phyloP scores from a whole-genome alignment of 129 eudicot genomes.

The Saussurea involucrata region DNA sequence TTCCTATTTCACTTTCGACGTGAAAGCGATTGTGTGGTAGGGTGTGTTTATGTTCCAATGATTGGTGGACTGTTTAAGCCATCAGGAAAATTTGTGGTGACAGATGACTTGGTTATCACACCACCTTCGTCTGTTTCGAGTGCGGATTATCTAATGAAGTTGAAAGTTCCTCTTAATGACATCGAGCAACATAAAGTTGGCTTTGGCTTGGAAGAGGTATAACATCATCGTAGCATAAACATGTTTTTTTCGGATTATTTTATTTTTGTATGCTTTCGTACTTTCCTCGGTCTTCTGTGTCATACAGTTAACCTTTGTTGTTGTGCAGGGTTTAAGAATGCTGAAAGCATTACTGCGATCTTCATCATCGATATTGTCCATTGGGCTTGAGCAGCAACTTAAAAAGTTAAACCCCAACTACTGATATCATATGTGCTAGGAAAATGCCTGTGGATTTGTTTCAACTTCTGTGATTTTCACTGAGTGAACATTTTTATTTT shows the following conservation, averaged over 20 bases:
- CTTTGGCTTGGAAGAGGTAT: slow-evolving; percentile 1
- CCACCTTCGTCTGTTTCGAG: background rate
- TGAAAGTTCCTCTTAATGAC: background rate
- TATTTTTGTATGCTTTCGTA: too few relatives aligned
- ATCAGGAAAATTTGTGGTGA: slow-evolving; percentile 9
- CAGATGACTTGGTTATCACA: slow-evolving; percentile 16
- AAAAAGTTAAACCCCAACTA: background rate
- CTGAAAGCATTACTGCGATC: background rate
- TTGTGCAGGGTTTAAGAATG: background rate
- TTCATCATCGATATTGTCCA: background rate
- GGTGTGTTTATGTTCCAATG: background rate
- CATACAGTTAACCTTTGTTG: too few relatives aligned
- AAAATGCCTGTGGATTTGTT: background rate
- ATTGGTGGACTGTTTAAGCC: background rate
- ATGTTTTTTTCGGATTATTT: too few relatives aligned
- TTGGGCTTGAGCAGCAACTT: background rate
- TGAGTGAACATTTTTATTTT: too few relatives aligned
- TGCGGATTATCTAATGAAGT: background rate
- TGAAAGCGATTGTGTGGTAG: too few relatives aligned
- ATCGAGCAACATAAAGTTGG: background rate
- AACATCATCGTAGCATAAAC: background rate
- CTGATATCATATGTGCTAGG: background rate
- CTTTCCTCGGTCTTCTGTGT: background rate
- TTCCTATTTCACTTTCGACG: too few relatives aligned
- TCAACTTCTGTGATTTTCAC: too few relatives aligned